Base-by-base conservation (phyloP, 1,284 basidiomycete genomes). In the Irpex sp. region DNA sequence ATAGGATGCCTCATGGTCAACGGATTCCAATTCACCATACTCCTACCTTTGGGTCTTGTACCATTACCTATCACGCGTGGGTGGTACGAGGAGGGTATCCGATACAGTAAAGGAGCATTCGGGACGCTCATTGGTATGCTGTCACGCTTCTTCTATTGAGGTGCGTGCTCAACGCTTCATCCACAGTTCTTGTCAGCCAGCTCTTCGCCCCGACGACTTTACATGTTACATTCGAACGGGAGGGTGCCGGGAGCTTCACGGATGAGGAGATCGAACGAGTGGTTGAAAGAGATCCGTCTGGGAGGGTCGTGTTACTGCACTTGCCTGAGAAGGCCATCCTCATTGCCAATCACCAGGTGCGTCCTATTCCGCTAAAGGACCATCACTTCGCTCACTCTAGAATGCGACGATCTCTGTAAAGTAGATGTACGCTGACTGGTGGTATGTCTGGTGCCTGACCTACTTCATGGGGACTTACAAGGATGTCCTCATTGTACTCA, bases 381-480 rank as follows among this genome's bases (percentile, higher is more conserved):
- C 54, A 58, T 51, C 63, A 59, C 46, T 17, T 35, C 43, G 13
- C 8, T 47, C 21, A 58, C 26, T 7, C 47, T 35, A 5, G 37
- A 15, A 19, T 36, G 37, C n/a, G 50, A 31, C 46, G 37, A 35
- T 54, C 43, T 33, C n/a, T 19, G 43, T 55, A 5, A 37, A 13
- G 50, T 69, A 97, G 91, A 83, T 93, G 26, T 96, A 97, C 73
- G 84, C 88, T 4, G 95, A 97, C 77, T 93, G 92, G 92, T 93
- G 92, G 86, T 97, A 95, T 70, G 84, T 92, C 39, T 97, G 95
- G 95, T 89, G 88, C 68, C 75, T 96, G 56, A 84, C 87, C 1
- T 94, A 94, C 71, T 93, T 92, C 71, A 83, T 88, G 67, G 83
- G 86, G 37, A 83, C 85, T 8, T 87, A 92, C 73, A 80, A 81